Base-by-base conservation (phyloP, 495 filamentous ascomycete species). In the Delitschia confertaspora region DNA sequence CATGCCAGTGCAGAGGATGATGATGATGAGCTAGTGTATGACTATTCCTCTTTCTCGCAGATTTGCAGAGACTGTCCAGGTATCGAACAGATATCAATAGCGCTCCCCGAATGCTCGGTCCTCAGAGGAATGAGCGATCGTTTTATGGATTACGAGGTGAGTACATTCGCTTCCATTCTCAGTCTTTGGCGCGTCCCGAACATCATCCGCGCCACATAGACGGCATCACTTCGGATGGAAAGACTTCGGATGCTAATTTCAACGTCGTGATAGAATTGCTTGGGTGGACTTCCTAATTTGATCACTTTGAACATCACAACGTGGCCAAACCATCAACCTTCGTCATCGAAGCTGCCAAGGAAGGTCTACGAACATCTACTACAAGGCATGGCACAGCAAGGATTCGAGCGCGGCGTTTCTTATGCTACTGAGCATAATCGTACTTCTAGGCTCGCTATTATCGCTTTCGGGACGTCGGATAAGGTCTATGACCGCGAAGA, bases 401-500 rank as follows among this genome's bases (percentile, higher is more conserved):
- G 54, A 11, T 64, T 63, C 45, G 56, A 53, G 17, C 37, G 31
- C 10, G 43, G 24, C 21, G 32, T 36, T 31, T 22, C 27, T 10
- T 33, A 50, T 21, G 43, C 47, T 19, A 16, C 20, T 13, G 13
- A 14, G 14, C 37, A 42, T 17, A 41, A 33, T 19, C 50, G 47
- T 17, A 42, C 27, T n/a, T 53, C 49, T 6, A 54, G 51, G 32
- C 60, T 66, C 24, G 51, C 40, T 21, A 45, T 66, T 35, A 48
- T 66, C 22, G 63, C 62, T 8, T 66, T 63, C 38, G 63, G 63
- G 16, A 47, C 57, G 14, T 57, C 58, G 1, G 60, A 66, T 49
- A 58, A 58, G 36, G 53, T 59, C 9, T 65, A 59, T 45, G 62
- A 65, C 33, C 62, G 63, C 20, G 56, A 62, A 33, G 63, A 66